These are phyloP conservation scores for Cynanchum wilfordii DNA, from an alignment of 257 asterid genomes.

Conservation along the genomic window DNA sequence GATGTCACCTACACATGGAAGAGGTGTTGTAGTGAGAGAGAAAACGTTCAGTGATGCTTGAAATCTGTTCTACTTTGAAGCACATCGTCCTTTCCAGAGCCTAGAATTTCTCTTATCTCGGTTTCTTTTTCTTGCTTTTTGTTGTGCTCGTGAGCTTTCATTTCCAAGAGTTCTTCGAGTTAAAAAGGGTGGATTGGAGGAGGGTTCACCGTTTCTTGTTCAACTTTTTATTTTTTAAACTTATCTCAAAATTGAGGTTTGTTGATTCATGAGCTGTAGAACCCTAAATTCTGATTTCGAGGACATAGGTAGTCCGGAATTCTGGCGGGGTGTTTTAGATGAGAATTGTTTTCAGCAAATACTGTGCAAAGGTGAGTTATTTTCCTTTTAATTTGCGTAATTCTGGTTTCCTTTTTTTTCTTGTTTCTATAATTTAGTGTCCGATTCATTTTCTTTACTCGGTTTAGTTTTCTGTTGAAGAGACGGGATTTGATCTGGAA, in stretches of 20 bases:
- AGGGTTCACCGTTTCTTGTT: neutral
- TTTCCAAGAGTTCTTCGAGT: neutral
- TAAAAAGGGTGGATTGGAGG: neutral
- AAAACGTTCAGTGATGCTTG: slow-evolving; percentile 24
- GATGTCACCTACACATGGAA: slow-evolving; percentile 24
- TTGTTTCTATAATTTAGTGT: neutral
- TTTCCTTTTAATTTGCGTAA: neutral
- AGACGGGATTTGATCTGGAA: slow-evolving; percentile 18
- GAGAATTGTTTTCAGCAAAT: slow-evolving; percentile 8
- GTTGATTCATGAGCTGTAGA: neutral
- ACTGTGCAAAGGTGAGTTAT: slow-evolving; percentile 4
- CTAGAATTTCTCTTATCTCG: neutral
- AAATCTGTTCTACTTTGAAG: slow-evolving; percentile 30
- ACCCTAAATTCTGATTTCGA: slow-evolving; percentile 20
- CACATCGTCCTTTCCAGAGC: slow-evolving; percentile 32
- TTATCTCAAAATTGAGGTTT: neutral
- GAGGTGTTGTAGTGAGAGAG: slow-evolving; percentile 27
- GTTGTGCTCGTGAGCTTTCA: neutral
- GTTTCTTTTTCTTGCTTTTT: neutral
- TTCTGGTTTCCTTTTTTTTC: neutral
- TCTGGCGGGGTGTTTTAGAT: neutral
- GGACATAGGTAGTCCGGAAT: neutral
- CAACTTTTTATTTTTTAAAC: neutral
- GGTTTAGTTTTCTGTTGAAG: neutral
- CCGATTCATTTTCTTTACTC: neutral